phyloP scores from a whole-genome alignment of 208 protist genomes.

The Histomonas meleagridis region DNA sequence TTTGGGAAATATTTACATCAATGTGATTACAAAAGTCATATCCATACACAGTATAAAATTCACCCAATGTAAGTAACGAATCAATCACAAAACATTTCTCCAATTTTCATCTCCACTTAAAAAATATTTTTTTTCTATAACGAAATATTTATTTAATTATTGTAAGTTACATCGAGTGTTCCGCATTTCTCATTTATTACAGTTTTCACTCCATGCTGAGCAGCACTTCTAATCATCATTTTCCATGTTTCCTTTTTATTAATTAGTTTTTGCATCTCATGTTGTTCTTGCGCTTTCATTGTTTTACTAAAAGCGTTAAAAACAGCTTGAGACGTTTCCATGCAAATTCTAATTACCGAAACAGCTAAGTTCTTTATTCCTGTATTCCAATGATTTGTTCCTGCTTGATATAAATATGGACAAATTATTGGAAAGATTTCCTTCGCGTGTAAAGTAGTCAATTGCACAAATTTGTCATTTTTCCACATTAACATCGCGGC shows the following conservation, averaged over 20 bases:
- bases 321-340: neutral
- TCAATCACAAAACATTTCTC: too few relatives aligned
- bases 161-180: neutral
- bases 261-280: neutral
- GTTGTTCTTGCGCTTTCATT: neutral
- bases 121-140: too few relatives aligned
- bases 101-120: too few relatives aligned
- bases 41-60: too few relatives aligned
- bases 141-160: too few relatives aligned
- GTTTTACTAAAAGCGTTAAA: conserved; percentile 7
- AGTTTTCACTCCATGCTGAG: neutral
- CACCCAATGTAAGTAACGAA: too few relatives aligned
- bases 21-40: too few relatives aligned
- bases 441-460: neutral
- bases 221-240: neutral
- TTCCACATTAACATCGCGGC: conserved; percentile 16
- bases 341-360: conserved; percentile 19
- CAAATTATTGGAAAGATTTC: conserved; percentile 24
- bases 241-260: neutral
- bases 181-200: neutral
- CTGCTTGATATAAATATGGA: neutral
- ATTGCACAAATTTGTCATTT: conserved; percentile 19
- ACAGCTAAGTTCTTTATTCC: conserved; percentile 1
- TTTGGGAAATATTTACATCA: too few relatives aligned
- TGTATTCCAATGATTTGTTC: conserved; percentile 29